Evolutionary conservation across 2,329 filamentous ascomycete species (phyloP).

Genomic region (Aspergillus candidus): DNA sequence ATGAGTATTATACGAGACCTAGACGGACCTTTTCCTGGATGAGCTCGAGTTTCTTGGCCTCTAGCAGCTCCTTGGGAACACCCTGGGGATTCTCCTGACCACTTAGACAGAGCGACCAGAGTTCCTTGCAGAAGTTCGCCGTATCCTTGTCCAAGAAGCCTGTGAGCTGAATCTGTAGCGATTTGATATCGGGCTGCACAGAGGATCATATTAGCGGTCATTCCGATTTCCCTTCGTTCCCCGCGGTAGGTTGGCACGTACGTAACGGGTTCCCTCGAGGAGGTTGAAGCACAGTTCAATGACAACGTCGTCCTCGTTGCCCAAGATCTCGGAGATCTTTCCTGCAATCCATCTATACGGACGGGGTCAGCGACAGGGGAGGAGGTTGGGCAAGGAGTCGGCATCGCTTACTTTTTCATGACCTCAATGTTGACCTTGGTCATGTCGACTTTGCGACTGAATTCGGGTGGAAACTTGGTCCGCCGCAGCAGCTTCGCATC

Average conservation of each 20-base stretch:
- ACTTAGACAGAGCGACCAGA: slow-evolving; percentile 88
- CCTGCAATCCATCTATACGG: slow-evolving; percentile 77
- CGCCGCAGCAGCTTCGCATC: slow-evolving; percentile 84
- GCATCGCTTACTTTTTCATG: slow-evolving; percentile 75
- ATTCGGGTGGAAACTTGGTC: slow-evolving; percentile 91
- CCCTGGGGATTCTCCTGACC: slow-evolving; percentile 83
- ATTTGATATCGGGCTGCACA: slow-evolving; percentile 84
- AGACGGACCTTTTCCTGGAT: slow-evolving; percentile 79
- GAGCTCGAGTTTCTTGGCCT: slow-evolving; percentile 92
- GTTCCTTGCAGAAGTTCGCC: slow-evolving; percentile 78
- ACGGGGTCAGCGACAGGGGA: too few relatives aligned
- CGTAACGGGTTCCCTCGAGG: slow-evolving; percentile 67
- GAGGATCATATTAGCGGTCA: neutral
- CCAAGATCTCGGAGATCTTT: slow-evolving; percentile 78
- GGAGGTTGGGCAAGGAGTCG: too few relatives aligned
- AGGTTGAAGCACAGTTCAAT: slow-evolving; percentile 73
- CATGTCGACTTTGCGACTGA: slow-evolving; percentile 94
- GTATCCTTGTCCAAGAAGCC: slow-evolving; percentile 95
- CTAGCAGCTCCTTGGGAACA: slow-evolving; percentile 86
- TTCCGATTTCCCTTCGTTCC: neutral
- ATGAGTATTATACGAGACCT: too few relatives aligned
- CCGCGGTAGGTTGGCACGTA: slow-evolving; percentile 41
- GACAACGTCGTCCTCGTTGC: slow-evolving; percentile 92
- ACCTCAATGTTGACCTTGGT: slow-evolving; percentile 94
- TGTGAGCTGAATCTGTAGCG: slow-evolving; percentile 86